Conservation (phyloP, 176 grass and related monocot genomes). For the Ensete ventricosum region DNA sequence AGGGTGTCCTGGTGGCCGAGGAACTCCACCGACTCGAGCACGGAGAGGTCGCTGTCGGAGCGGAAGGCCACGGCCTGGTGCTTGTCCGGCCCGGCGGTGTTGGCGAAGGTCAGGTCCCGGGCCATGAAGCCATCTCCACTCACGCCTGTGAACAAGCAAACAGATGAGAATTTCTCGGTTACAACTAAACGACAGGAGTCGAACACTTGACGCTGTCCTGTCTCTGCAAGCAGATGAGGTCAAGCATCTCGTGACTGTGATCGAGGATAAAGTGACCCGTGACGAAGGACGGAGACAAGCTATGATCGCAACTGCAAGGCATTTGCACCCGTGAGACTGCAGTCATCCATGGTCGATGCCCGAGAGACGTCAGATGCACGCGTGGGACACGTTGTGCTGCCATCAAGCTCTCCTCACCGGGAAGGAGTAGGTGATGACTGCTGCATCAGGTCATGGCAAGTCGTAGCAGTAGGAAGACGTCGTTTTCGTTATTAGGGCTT, state of each 20-base stretch:
- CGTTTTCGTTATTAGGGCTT: no score
- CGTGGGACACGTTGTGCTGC: no score
- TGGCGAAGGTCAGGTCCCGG: slow-evolving; percentile 69
- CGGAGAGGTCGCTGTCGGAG: slow-evolving; percentile 72
- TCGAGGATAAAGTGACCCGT: no score
- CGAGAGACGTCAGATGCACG: no score
- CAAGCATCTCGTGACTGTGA: background rate
- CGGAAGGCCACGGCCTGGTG: slow-evolving; percentile 97
- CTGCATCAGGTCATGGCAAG: no score
- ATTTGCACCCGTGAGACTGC: background rate
- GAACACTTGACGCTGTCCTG: no score
- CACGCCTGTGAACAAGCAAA: slow-evolving; percentile 32
- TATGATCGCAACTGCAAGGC: background rate
- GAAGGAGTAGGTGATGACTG: no score
- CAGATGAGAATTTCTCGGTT: no score
- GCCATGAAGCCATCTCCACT: slow-evolving; percentile 75
- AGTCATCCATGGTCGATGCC: background rate
- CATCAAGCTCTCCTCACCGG: no score
- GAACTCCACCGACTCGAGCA: slow-evolving; percentile 73
- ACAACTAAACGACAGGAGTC: no score
- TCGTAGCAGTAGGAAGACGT: no score
- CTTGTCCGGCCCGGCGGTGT: slow-evolving; percentile 83
- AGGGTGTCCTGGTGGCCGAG: slow-evolving; percentile 92
- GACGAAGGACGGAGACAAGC: no score
- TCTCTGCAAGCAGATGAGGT: background rate